Evolutionary conservation across 2,329 filamentous ascomycete genomes (phyloP).

Genomic region (Cercospora citrullina): DNA sequence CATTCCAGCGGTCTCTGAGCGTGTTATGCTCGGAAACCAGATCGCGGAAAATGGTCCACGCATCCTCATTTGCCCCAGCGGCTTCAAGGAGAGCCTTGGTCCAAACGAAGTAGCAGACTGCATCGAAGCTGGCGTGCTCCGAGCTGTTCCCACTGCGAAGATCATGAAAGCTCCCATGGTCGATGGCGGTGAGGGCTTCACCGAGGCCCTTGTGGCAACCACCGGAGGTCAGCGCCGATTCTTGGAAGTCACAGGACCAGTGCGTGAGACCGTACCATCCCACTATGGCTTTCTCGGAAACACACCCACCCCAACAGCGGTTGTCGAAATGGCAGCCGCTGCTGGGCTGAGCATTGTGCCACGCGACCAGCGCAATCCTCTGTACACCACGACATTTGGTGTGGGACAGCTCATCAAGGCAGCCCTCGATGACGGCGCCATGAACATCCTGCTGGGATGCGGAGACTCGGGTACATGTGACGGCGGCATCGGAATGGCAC

Average conservation of each 20-base stretch:
- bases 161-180: slow-evolving; percentile 54
- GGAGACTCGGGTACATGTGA: slow-evolving; percentile 58
- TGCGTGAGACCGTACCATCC: slow-evolving; percentile 45
- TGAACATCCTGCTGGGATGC: slow-evolving; percentile 53
- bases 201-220: slow-evolving; percentile 47
- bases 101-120: slow-evolving; percentile 53
- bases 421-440: slow-evolving; percentile 50
- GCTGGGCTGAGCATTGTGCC: slow-evolving; percentile 55
- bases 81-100: slow-evolving; percentile 56
- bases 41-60: slow-evolving; percentile 34
- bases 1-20: slow-evolving; percentile 16
- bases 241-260: slow-evolving; percentile 48
- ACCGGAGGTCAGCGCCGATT: slow-evolving; percentile 45
- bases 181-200: slow-evolving; percentile 57
- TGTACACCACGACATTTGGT: slow-evolving; percentile 53
- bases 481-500: slow-evolving; percentile 56
- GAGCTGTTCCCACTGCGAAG: slow-evolving; percentile 46
- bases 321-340: slow-evolving; percentile 57
- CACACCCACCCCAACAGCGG: slow-evolving; percentile 43
- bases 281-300: slow-evolving; percentile 50
- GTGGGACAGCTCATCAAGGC: slow-evolving; percentile 53
- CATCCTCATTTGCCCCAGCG: slow-evolving; percentile 55
- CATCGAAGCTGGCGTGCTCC: slow-evolving; percentile 52
- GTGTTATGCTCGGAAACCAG: slow-evolving; percentile 15
- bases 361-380: slow-evolving; percentile 47